Evolutionary conservation across 192 early-diverging fungal species (phyloP), one percentile per base, ranked within the genome.

Genomic region (Pilaira anomala): DNA sequence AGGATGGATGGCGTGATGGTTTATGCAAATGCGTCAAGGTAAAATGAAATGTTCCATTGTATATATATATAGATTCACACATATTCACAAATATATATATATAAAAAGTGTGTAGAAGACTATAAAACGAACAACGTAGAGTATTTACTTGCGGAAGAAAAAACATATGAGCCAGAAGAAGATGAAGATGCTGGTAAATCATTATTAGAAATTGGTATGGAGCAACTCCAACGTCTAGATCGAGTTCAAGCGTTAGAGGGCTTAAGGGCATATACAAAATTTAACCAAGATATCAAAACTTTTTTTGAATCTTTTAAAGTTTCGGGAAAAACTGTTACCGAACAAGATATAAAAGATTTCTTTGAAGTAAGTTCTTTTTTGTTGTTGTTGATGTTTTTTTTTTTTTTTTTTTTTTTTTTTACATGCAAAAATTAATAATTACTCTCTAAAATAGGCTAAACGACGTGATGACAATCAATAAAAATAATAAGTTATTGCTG

Each of bases 131-230:
- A 81, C 40, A 50, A 69, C 1, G 71, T 89, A 7, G 48, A 63
- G n/a, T 88, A 80, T 40, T 64, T 90, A 18, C 19, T 88, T 24
- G 67, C 74, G 18, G 84, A 81, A 19, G 91, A 95, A 51, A 78
- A 78, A 1, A 74, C 87, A 1, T 84, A 84, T 60, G 89, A 91
- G 63, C 91, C 90, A 19, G 89, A 91, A 50, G 81, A 87, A n/a
- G 93, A 97, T 68, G 84, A 88, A 16, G 79, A 82, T 22, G 77
- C 75, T 30, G 67, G 75, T 45, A 83, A 78, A 57, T 92, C 92
- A 0, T 69, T 91, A 3, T 83, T 91, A 48, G 93, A 94, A 26
- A 74, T 82, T 22, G 93, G 88, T 16, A 83, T 97, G 83, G 80
- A 88, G 54, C 76, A 81, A 60, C 70, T 97, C 28, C 74, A 67